Percentiles rank a stretch among this genome's conserved stretches.
These are phyloP conservation scores for Phytopythium oedochilum DNA, from an alignment of 352 stramenopile species.

Conservation along the genomic window DNA sequence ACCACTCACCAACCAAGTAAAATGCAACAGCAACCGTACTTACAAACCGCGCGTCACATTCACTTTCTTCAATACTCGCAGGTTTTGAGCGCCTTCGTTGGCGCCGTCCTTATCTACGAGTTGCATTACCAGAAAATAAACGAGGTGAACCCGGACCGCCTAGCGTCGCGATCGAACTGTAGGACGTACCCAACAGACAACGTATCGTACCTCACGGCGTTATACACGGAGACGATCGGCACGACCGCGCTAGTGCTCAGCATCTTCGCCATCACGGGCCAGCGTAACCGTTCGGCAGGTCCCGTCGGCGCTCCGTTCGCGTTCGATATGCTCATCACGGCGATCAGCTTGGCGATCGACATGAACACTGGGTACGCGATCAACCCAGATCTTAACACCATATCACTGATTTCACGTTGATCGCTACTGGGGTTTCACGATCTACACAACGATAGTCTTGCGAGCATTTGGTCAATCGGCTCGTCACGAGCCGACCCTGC, in stretches of 20 bases:
- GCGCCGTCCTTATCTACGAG: slow-evolving; percentile 31
- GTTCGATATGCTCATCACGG: slow-evolving; percentile 50
- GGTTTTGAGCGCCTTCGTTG: slow-evolving; percentile 34
- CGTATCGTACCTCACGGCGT: slow-evolving; percentile 39
- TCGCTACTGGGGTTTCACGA: no score
- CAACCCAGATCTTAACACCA: no score
- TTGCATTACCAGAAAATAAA: slow-evolving; percentile 46
- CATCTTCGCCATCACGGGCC: slow-evolving; percentile 51
- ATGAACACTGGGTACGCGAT: slow-evolving; percentile 39
- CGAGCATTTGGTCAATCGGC: slow-evolving; percentile 66
- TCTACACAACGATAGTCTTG: no score
- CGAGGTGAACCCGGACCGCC: slow-evolving; percentile 35
- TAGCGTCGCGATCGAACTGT: slow-evolving; percentile 37
- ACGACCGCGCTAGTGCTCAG: slow-evolving; percentile 49
- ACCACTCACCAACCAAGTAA: no score
- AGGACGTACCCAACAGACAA: slow-evolving; percentile 39
- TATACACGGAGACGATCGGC: slow-evolving; percentile 50
- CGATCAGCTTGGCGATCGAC: slow-evolving; percentile 57
- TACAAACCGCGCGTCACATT: no score
- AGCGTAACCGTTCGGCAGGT: slow-evolving; percentile 37
- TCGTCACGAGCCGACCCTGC: slow-evolving; percentile 60
- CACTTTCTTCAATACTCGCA: no score
- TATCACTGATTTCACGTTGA: no score
- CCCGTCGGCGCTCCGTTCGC: slow-evolving; percentile 30
- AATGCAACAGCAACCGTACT: no score